Base-by-base conservation (phyloP, 2,329 filamentous ascomycete species). In the Penicillium olsonii region DNA sequence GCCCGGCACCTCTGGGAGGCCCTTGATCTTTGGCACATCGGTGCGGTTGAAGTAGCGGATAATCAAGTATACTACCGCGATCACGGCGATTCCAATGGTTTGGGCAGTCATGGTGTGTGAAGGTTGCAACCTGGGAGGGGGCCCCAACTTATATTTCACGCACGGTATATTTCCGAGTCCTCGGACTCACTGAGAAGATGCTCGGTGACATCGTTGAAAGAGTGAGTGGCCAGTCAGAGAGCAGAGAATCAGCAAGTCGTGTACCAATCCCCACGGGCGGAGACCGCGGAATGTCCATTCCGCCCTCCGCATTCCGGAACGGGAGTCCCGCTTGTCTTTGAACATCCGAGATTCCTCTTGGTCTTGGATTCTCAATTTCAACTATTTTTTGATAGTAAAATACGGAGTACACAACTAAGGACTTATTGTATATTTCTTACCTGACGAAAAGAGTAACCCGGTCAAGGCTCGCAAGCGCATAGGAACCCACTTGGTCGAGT, bases 11-110 rank as follows among this genome's bases (percentile, higher is more conserved):
- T 85, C 82, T 2, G 83, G 82, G 1, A 85, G 68, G 5, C 77
- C 77, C 58, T 84, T 84, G 65, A 85, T 84, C 60, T 82, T 83
- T 5, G 82, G 78, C 0, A 75, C 69, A 55, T 85, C 82, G 2
- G 83, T 85, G 62, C 66, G 67, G 40, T 75, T 75, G 26, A 75
- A 58, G 45, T 72, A 74, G 39, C 70, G 70, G 51, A 75, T 64
- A 31, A 75, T 40, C 18, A 75, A 65, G 55, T 72, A 75, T 1
- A 63, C 62, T 19, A 69, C 64, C 43, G 69, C 63, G 12, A 74
- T 50, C 1, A 67, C 60, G 50, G 67, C 63, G 45, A 75, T 44
- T 12, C 56, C 61, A 15, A 67, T 37, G 3, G 63, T 67, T 52
- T 68, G 66, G 14, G 65, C n/a, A 4, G 65, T 44, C 66, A 68